These are phyloP conservation scores for Magnusiomyces magnusii DNA, from an alignment of 1,139 yeast genomes.

Conservation along the genomic window DNA sequence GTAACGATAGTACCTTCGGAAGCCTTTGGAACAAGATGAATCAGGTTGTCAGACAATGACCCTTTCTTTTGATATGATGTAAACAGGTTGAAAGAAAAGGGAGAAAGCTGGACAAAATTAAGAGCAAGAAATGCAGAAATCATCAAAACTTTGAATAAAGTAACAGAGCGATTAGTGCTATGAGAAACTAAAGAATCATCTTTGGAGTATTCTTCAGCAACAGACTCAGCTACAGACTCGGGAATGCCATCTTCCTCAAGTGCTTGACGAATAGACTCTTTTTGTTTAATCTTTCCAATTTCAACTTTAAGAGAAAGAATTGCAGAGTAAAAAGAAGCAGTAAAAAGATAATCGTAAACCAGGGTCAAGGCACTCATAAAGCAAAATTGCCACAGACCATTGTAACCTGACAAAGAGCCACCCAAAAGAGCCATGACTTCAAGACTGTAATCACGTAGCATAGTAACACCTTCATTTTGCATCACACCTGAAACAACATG, in stretches of 20 bases:
- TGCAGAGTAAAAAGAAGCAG: slow-evolving; percentile 80
- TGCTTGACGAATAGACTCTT: slow-evolving; percentile 70
- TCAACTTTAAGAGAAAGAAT: slow-evolving; percentile 84
- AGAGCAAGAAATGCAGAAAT: slow-evolving; percentile 61
- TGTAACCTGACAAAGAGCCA: slow-evolving; percentile 64
- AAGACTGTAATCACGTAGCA: slow-evolving; percentile 72
- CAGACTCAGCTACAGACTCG: slow-evolving; percentile 59
- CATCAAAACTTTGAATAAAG: slow-evolving; percentile 57
- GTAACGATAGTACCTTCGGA: slow-evolving; percentile 53
- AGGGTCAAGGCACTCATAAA: slow-evolving; percentile 67
- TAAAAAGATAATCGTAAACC: slow-evolving; percentile 63
- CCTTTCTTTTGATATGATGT: neutral
- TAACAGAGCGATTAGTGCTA: slow-evolving; percentile 35
- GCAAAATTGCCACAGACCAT: slow-evolving; percentile 68
- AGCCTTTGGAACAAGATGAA: slow-evolving; percentile 18
- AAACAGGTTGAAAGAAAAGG: slow-evolving; percentile 32
- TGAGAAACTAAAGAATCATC: slow-evolving; percentile 20
- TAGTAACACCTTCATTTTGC: slow-evolving; percentile 55
- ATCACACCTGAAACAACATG: slow-evolving; percentile 50
- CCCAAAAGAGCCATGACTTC: slow-evolving; percentile 66
- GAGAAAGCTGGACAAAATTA: slow-evolving; percentile 51
- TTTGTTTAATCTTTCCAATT: slow-evolving; percentile 79
- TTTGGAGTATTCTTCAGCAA: slow-evolving; percentile 41
- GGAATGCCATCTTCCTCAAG: slow-evolving; percentile 93
- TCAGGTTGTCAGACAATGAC: slow-evolving; percentile 14